A percentile compares a stretch with the other conserved stretches of the same genome.
Evolutionary conservation across 306 rosid genomes (phyloP).

Genomic region (Casuarina glauca): DNA sequence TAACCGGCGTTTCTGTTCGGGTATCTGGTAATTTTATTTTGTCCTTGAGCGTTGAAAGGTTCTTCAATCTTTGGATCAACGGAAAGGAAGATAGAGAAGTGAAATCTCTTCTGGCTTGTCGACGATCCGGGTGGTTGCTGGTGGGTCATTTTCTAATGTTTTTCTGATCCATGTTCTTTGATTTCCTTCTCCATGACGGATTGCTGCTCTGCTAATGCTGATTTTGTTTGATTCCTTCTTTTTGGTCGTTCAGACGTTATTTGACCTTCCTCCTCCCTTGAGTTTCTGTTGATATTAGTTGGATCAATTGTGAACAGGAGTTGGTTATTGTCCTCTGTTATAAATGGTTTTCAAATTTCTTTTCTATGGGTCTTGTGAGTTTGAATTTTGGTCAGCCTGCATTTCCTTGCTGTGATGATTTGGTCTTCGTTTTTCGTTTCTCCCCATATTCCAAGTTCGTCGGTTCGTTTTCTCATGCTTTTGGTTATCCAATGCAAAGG

Average conservation of each 20-base stretch:
- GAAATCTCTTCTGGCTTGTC: slow-evolving; percentile 7
- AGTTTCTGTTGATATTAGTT: neutral
- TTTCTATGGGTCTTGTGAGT: neutral
- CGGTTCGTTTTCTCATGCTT: slow-evolving; percentile 17
- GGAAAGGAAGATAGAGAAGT: neutral
- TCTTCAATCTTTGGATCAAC: neutral
- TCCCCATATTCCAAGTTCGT: slow-evolving; percentile 18
- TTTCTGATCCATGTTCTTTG: neutral
- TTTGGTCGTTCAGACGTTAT: neutral
- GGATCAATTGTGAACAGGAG: neutral
- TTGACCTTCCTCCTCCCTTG: neutral
- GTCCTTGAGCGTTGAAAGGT: neutral
- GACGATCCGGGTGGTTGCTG: neutral
- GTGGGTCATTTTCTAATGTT: slow-evolving; percentile 13
- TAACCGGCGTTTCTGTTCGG: slow-evolving; percentile 18
- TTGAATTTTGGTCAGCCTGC: slow-evolving; percentile 6
- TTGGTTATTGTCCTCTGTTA: neutral
- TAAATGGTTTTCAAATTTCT: neutral
- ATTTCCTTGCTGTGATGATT: slow-evolving; percentile 24
- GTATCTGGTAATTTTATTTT: neutral
- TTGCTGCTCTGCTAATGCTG: neutral
- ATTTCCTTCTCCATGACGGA: slow-evolving; percentile 2
- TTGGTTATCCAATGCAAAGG: neutral
- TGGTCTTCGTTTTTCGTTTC: neutral
- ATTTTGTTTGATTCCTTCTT: neutral